Evolutionary conservation across 192 early-diverging fungal species (phyloP).

Genomic region (Entomortierella parvispora): DNA sequence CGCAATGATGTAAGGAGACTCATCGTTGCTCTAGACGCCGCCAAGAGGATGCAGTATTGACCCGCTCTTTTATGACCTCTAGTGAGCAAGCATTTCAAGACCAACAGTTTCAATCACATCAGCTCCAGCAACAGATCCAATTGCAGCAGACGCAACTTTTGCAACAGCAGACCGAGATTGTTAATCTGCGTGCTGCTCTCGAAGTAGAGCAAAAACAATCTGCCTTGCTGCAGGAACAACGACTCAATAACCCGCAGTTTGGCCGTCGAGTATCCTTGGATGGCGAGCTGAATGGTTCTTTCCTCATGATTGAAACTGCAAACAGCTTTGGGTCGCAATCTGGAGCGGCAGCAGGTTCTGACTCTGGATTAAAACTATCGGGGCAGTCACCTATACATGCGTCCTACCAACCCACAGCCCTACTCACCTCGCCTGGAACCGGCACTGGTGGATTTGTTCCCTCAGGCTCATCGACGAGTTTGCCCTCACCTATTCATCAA

Average conservation of each 20-base stretch:
- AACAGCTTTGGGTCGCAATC: not conserved
- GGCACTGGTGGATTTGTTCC: too few species aligned
- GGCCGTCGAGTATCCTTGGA: slow-evolving; percentile 33
- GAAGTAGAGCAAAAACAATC: slow-evolving; percentile 48
- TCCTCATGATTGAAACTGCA: slow-evolving; percentile 29
- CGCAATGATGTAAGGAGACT: slow-evolving; percentile 18
- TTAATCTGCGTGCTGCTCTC: slow-evolving; percentile 22
- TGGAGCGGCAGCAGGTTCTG: not conserved
- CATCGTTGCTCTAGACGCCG: not conserved
- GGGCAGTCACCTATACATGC: not conserved
- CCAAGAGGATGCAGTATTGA: not conserved
- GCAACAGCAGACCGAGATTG: slow-evolving; percentile 49
- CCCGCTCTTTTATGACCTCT: not conserved
- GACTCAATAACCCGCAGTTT: slow-evolving; percentile 15
- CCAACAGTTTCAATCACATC: slow-evolving; percentile 24
- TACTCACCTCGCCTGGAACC: too few species aligned
- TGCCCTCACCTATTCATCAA: too few species aligned
- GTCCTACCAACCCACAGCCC: not conserved
- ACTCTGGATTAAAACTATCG: not conserved
- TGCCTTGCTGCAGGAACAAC: slow-evolving; percentile 20
- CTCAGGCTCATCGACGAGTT: too few species aligned
- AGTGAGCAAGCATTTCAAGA: slow-evolving; percentile 36
- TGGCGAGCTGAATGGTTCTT: slow-evolving; percentile 31
- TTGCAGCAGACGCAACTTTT: slow-evolving; percentile 36
- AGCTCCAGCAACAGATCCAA: slow-evolving; percentile 42